These are phyloP conservation scores for Fusarium sp. DNA, from an alignment of 2,329 filamentous ascomycete genomes.

Conservation along the genomic window DNA sequence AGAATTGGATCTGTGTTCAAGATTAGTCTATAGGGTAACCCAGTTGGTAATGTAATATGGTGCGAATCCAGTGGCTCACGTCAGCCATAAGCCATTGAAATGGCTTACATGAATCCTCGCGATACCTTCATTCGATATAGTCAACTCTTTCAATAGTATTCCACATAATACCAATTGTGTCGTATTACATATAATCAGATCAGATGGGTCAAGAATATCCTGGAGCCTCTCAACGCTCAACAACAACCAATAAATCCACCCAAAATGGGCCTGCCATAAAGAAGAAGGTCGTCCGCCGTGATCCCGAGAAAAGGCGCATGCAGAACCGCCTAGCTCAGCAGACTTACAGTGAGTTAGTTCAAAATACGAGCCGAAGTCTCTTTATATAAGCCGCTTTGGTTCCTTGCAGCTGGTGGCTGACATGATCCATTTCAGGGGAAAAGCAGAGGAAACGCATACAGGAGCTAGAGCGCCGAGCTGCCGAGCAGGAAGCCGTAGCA, in stretches of 20 bases:
- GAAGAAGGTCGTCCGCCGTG: constrained; percentile 37
- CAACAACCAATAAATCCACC: background rate
- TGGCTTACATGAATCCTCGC: constrained; percentile 31
- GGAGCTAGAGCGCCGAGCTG: constrained; percentile 45
- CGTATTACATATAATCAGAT: background rate
- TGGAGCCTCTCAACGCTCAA: background rate
- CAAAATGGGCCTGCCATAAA: constrained; percentile 11
- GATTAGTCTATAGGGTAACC: constrained; percentile 6
- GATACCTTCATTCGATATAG: constrained; percentile 6
- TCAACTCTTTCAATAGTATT: constrained; percentile 5
- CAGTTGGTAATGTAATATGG: background rate
- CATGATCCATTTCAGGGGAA: constrained; percentile 45
- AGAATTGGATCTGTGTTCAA: background rate
- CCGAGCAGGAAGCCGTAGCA: background rate
- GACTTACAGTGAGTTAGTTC: constrained; percentile 55
- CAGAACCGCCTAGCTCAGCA: constrained; percentile 63
- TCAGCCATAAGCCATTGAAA: constrained; percentile 39
- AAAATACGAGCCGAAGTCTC: background rate
- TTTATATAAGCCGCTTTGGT: constrained; percentile 4
- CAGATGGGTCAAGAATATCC: constrained; percentile 27
- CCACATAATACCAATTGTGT: background rate
- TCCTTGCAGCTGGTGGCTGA: constrained; percentile 34
- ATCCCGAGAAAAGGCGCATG: constrained; percentile 44
- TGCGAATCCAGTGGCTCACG: constrained; percentile 42
- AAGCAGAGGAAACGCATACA: constrained; percentile 47